Conservation (phyloP, 768 basidiomycete genomes). For the Serendipita sp. region DNA sequence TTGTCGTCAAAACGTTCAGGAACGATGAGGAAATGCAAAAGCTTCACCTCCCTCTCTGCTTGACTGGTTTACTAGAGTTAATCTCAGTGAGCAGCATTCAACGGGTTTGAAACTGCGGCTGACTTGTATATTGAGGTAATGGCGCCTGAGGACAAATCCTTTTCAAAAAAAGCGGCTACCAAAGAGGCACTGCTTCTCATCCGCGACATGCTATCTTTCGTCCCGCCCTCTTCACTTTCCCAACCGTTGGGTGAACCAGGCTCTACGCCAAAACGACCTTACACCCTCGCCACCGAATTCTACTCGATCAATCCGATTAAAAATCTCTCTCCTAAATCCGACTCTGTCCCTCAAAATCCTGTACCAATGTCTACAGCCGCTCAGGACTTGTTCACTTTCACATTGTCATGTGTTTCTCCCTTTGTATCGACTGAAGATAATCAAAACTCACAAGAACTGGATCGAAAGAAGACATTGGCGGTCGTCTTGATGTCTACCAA, state of each 20-base stretch:
- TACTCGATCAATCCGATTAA: conserved; percentile 28
- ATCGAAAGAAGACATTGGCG: background rate
- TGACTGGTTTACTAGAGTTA: conserved; percentile 48
- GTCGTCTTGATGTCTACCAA: background rate
- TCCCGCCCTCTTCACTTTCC: conserved; percentile 33
- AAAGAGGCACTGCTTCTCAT: conserved; percentile 25
- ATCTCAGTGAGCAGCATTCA: conserved; percentile 34
- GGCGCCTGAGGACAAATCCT: background rate
- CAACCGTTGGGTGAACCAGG: conserved; percentile 31
- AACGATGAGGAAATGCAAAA: conserved; percentile 80
- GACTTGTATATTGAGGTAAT: background rate
- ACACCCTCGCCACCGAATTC: conserved; percentile 43
- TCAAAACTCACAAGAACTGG: background rate
- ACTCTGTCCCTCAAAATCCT: background rate
- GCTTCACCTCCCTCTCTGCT: conserved; percentile 66
- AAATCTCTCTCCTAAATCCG: background rate
- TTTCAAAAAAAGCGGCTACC: background rate
- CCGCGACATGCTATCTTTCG: conserved; percentile 36
- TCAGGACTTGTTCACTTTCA: background rate
- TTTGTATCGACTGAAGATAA: background rate
- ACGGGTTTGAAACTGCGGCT: too few relatives aligned
- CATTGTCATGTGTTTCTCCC: background rate
- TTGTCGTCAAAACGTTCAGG: conserved; percentile 54
- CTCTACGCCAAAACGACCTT: conserved; percentile 26
- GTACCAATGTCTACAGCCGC: background rate